Conservation (phyloP, 208 protist species). For the Leishmania guyanensis region DNA sequence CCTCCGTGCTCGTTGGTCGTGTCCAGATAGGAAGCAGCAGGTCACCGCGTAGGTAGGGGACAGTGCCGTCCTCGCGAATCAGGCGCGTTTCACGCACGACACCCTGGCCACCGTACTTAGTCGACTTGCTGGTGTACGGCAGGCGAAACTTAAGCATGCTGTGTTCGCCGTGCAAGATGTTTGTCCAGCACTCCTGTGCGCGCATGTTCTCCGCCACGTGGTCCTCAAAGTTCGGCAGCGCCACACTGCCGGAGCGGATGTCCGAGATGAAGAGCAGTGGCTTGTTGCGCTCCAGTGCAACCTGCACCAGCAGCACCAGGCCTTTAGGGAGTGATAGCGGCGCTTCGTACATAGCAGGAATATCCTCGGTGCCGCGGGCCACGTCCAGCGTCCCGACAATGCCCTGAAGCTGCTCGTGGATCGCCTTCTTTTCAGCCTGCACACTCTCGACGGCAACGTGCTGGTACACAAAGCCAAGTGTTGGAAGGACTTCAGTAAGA, state of each 20-base stretch:
- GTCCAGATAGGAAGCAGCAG: conserved; percentile 95
- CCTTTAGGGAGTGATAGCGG: conserved; percentile 62
- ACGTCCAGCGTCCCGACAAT: conserved; percentile 87
- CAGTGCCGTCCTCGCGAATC: conserved; percentile 75
- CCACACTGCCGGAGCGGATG: conserved; percentile 90
- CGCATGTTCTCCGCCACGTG: conserved; percentile 92
- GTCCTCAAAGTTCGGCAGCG: conserved; percentile 89
- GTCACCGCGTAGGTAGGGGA: conserved; percentile 90
- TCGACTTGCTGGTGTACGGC: conserved; percentile 86
- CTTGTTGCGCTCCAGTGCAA: conserved; percentile 73
- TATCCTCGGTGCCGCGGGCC: conserved; percentile 84
- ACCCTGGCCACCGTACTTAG: conserved; percentile 46
- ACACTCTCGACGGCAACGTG: conserved; percentile 47
- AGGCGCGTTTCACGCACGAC: conserved; percentile 40
- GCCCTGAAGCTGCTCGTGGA: conserved; percentile 66
- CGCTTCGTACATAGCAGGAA: conserved; percentile 89
- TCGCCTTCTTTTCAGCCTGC: conserved; percentile 44
- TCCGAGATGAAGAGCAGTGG: conserved; percentile 95
- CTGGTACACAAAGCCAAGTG: conserved; percentile 61
- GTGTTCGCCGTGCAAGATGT: conserved; percentile 81
- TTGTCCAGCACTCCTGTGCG: conserved; percentile 92
- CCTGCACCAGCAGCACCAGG: conserved; percentile 71
- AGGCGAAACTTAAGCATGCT: conserved; percentile 97
- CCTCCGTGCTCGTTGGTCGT: conserved; percentile 95
- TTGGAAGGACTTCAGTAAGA: conserved; percentile 61